Evolutionary conservation across 2,329 filamentous ascomycete genomes (phyloP), one percentile per base, ranked within the genome.

Genomic region (Colletotrichum somersetense): DNA sequence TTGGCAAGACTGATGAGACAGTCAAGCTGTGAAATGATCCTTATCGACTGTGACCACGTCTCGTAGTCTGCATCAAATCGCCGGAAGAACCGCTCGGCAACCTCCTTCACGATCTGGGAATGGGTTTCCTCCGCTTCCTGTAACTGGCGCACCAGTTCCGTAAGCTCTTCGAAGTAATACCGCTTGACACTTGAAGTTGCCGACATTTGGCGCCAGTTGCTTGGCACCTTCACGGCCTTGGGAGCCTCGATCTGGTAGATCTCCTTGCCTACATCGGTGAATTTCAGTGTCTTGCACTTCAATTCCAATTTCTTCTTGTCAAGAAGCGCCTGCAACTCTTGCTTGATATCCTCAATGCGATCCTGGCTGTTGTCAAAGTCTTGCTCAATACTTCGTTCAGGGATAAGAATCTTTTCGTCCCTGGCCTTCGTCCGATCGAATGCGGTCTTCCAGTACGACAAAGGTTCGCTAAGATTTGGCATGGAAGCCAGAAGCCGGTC

Each of bases 91-190:
- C 95, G 90, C 33, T 89, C 87, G 0, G 94, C 90, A 42, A 98
- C 93, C 62, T 97, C 94, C 75, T 96, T 95, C 63, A 96, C 90
- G 50, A 98, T 93, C 78, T 99, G 96, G 5, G 91, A 91, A 81
- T 98, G 96, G 0, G 91, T 96, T 81, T 99, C 96, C 79, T 97
- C 95, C 1, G 95, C 93, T 83, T 99, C 96, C 79, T 97, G 96
- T 23, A 98, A 87, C 76, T 94, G 89, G 62, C 96, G 92, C 30
- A 99, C 95, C 2, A 98, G 89, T 38, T 89, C 87, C 18, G 93
- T 92, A 18, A 98, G 87, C 77, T 97, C 93, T 1, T 91, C 88
- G 76, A 95, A 97, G 84, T 98, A 99, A 85, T 96, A 99, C 0
- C 96, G 92, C 82, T 97, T 98, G 78, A 97, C 93, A 68, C 92